Evolutionary conservation across 768 basidiomycete species (phyloP).

Genomic region (Leccinum variicolor): DNA sequence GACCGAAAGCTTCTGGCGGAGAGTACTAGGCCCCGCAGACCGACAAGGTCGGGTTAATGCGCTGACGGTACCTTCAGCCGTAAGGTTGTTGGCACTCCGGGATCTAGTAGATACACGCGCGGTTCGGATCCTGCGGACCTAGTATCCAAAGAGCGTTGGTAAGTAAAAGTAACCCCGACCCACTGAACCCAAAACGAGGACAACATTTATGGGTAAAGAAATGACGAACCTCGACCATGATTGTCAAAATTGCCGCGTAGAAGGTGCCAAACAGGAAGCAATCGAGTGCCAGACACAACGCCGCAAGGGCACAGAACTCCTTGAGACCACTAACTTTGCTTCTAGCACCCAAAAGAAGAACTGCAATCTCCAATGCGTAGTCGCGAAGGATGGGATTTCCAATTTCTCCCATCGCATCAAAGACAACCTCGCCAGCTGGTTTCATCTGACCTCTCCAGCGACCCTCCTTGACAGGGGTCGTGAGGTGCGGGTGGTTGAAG

Average conservation of each 20-base stretch:
- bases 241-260: constrained; percentile 81
- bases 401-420: constrained; percentile 74
- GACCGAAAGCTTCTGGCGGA: constrained; percentile 27
- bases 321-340: constrained; percentile 83
- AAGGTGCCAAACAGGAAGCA: constrained; percentile 89
- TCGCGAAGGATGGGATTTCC: constrained; percentile 88
- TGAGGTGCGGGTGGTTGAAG: constrained; percentile 73
- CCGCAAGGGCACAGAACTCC: constrained; percentile 95
- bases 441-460: constrained; percentile 50
- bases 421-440: constrained; percentile 79
- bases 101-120: constrained; percentile 50
- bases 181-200: background rate
- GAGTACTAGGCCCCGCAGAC: constrained; percentile 13
- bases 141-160: constrained; percentile 6
- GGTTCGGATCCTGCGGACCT: constrained; percentile 72
- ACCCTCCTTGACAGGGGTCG: constrained; percentile 36
- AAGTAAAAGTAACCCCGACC: constrained; percentile 11
- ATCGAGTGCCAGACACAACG: constrained; percentile 79
- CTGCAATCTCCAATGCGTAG: constrained; percentile 88
- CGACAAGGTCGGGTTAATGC: constrained; percentile 26
- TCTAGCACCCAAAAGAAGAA: constrained; percentile 82
- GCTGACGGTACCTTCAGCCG: constrained; percentile 29
- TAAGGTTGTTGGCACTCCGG: constrained; percentile 27
- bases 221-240: constrained; percentile 87
- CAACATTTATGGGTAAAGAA: background rate